Base-by-base conservation (phyloP, 768 basidiomycete genomes). In the Boletus tomentosulus region DNA sequence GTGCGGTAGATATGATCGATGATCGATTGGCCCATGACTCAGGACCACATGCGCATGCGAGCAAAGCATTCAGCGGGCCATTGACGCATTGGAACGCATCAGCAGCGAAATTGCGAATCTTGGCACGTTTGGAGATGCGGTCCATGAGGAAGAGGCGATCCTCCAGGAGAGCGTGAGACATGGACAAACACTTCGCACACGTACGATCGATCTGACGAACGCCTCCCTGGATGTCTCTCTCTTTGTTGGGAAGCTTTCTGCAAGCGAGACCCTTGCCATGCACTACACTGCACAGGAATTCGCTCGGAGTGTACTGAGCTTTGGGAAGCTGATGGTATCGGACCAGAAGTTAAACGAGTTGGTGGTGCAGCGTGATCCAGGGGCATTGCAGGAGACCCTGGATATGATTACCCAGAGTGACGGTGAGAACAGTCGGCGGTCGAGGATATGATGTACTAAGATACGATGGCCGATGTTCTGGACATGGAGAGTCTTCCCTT, bases 211-310 rank as follows among this genome's bases (percentile, higher is more conserved):
- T 48, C 56, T 61, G 12, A 55, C 59, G 25, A 61, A 61, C 22
- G 46, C 52, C 6, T 62, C 56, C 15, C 28, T 61, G 37, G 52
- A 61, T 24, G 60, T 57, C 25, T 43, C 60, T 6, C 59, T 61
- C 22, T 54, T 57, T 27, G 55, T 54, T 7, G 52, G 60, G 28
- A 24, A 10, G 6, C 59, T 61, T 28, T 52, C 59, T 8, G 55
- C 59, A 24, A 61, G 60, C 46, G 55, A 61, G 27, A 57, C 56
- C 16, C 31, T 61, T 6, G 47, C 43, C 2, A 12, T 49, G 12
- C 53, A 62, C 16, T 33, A 51, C 12, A 53, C 57, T 5, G 59
- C 58, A 3, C 58, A 49, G 15, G 53, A 50, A 16, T 56, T 60
- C 10, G 58, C 58, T 11, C 50, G 31, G 15, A 41, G 53, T 43